These are phyloP conservation scores for Aspergillus sp. DNA, from an alignment of 2,329 filamentous ascomycete species.

Conservation along the genomic window DNA sequence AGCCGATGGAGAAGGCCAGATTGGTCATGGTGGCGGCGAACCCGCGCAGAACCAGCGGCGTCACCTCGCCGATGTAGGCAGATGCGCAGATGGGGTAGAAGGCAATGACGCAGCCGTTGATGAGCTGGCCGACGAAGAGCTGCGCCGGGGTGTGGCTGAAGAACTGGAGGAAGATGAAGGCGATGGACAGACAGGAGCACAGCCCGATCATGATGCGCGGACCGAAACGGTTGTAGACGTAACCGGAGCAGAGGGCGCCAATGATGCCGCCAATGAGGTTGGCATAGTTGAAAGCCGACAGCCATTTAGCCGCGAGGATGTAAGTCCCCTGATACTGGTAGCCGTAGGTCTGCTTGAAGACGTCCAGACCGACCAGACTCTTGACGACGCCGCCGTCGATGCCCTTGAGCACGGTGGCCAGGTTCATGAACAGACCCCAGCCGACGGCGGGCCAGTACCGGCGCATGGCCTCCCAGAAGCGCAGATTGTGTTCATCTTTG, in stretches of 20 bases:
- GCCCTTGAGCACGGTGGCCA: constrained; percentile 22
- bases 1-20: constrained; percentile 29
- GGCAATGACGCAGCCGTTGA: constrained; percentile 61
- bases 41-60: constrained; percentile 28
- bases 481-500: constrained; percentile 21
- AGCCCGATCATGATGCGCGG: constrained; percentile 22
- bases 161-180: constrained; percentile 62
- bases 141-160: constrained; percentile 56
- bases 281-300: constrained; percentile 27
- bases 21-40: constrained; percentile 29
- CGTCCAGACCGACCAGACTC: constrained; percentile 24
- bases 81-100: constrained; percentile 58
- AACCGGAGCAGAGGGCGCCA: constrained; percentile 22
- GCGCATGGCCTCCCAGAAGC: constrained; percentile 23
- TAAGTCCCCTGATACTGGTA: constrained; percentile 23
- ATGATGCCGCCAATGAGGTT: constrained; percentile 24
- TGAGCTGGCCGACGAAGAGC: constrained; percentile 60
- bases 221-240: constrained; percentile 28
- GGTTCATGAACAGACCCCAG: constrained; percentile 27
- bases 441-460: constrained; percentile 23
- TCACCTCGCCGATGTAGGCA: constrained; percentile 30
- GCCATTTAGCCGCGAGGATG: constrained; percentile 24
- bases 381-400: constrained; percentile 25
- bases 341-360: constrained; percentile 27
- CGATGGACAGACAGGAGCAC: constrained; percentile 32